phyloP scores from a whole-genome alignment of 2,329 filamentous ascomycete species.

The Fusarium pilosicola region DNA sequence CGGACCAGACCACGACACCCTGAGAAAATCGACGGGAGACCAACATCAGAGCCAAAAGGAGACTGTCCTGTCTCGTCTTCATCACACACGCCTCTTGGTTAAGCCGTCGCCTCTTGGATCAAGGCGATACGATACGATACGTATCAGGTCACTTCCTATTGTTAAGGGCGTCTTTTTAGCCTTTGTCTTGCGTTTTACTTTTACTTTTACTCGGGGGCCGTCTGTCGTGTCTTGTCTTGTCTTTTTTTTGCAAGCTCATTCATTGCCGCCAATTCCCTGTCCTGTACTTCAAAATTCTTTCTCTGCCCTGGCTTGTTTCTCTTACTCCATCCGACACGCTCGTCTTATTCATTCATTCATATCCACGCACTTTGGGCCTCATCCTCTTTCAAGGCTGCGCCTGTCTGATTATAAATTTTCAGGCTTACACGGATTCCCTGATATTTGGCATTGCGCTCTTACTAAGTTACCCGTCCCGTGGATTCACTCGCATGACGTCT shows the following conservation, averaged over 20 bases:
- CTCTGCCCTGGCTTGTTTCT: slow-evolving; percentile 42
- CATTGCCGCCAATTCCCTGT: slow-evolving; percentile 40
- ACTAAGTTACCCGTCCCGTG: slow-evolving; percentile 25
- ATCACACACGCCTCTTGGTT: slow-evolving; percentile 33
- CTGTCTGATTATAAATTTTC: slow-evolving; percentile 11
- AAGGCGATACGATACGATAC: neutral
- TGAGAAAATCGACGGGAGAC: slow-evolving; percentile 50
- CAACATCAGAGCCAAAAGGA: slow-evolving; percentile 49
- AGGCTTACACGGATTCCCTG: slow-evolving; percentile 20
- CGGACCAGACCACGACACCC: slow-evolving; percentile 51
- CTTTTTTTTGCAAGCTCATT: slow-evolving; percentile 32
- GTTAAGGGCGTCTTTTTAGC: slow-evolving; percentile 3
- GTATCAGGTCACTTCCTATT: slow-evolving; percentile 2
- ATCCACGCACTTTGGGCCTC: slow-evolving; percentile 36
- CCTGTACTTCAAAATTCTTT: slow-evolving; percentile 48
- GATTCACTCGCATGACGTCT: slow-evolving; percentile 43
- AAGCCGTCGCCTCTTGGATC: slow-evolving; percentile 5
- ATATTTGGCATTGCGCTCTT: slow-evolving; percentile 27
- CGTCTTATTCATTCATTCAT: slow-evolving; percentile 37
- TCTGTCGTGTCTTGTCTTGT: slow-evolving; percentile 6
- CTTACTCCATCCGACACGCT: slow-evolving; percentile 47
- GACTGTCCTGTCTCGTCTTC: slow-evolving; percentile 39
- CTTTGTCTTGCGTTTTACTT: slow-evolving; percentile 27
- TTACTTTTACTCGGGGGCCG: neutral
- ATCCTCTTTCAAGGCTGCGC: slow-evolving; percentile 23